phyloP scores from a whole-genome alignment of 2,329 filamentous ascomycete species.

The Elsinoe australis region DNA sequence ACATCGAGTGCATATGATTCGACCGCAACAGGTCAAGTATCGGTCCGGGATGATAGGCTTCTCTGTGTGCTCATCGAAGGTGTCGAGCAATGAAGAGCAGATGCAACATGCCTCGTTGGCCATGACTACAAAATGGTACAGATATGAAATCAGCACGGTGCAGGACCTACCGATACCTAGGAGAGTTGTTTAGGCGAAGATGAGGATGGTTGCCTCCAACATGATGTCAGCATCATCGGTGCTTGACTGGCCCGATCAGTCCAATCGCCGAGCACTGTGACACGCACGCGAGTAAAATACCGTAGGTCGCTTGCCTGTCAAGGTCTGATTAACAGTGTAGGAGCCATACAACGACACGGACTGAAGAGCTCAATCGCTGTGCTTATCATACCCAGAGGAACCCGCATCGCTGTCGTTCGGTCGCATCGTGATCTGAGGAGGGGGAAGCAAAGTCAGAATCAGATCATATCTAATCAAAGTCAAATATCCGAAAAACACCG shows the following conservation, averaged over 20 bases:
- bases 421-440: too few species aligned
- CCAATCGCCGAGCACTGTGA: too few species aligned
- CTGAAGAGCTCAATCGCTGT: too few species aligned
- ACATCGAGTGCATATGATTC: conserved; percentile 65
- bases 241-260: conserved; percentile 1
- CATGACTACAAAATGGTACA: background rate
- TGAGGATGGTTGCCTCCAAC: background rate
- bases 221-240: conserved; percentile 10
- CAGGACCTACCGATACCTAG: too few species aligned
- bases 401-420: too few species aligned
- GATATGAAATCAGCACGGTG: background rate
- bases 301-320: too few species aligned
- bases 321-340: too few species aligned
- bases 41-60: conserved; percentile 55
- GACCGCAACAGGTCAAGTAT: conserved; percentile 59
- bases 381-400: too few species aligned
- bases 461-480: conserved; percentile 15
- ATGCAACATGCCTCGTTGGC: conserved; percentile 47
- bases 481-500: too few species aligned
- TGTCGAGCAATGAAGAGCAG: conserved; percentile 55
- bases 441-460: too few species aligned
- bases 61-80: conserved; percentile 49
- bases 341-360: too few species aligned
- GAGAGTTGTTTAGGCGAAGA: background rate
- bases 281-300: too few species aligned